phyloP scores from a whole-genome alignment of 768 basidiomycete species.

The Phaeotremella fagi region DNA sequence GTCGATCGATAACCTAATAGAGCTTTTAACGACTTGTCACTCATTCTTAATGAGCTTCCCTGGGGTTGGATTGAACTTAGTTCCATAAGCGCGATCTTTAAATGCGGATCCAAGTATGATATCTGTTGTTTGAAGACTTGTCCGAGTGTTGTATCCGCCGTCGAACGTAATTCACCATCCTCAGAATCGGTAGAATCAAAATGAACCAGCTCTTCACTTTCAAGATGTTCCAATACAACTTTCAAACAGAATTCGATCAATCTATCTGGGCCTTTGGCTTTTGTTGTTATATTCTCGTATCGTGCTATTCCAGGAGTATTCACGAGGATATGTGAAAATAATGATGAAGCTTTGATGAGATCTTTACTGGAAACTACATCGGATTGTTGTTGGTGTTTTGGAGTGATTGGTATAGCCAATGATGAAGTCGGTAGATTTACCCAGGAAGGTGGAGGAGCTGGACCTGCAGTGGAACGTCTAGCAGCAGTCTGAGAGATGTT shows the following conservation, averaged over 20 bases:
- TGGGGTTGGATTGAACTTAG: constrained; percentile 14
- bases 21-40: constrained; percentile 10
- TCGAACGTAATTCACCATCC: neutral
- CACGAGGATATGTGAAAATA: neutral
- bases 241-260: constrained; percentile 26
- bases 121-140: constrained; percentile 26
- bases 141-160: constrained; percentile 10
- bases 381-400: neutral
- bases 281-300: no score
- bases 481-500: constrained; percentile 18
- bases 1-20: constrained; percentile 3
- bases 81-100: constrained; percentile 20
- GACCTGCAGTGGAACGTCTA: constrained; percentile 25
- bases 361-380: neutral
- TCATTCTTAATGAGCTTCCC: constrained; percentile 4
- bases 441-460: constrained; percentile 35
- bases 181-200: neutral
- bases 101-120: constrained; percentile 16
- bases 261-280: neutral
- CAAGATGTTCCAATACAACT: constrained; percentile 21
- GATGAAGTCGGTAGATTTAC: neutral
- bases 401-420: neutral
- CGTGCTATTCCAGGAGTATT: neutral
- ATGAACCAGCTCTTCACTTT: constrained; percentile 12
- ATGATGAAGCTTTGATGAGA: neutral